Percentiles rank a stretch among this genome's conserved stretches.
phyloP scores from a whole-genome alignment of 371 early-diverging fungal species.

The Actinomucor elegans region DNA sequence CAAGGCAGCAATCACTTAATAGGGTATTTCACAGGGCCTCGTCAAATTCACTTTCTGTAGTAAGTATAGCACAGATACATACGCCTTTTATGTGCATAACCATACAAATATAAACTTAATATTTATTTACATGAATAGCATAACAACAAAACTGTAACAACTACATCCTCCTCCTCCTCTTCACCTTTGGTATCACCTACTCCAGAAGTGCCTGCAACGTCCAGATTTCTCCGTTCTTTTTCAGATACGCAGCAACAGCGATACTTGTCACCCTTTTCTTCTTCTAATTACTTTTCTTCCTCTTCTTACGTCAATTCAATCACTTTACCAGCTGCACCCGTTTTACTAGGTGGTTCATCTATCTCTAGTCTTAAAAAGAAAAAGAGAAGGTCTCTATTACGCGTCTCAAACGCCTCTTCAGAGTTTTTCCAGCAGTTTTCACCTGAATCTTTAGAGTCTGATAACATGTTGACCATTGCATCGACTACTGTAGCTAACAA shows the following conservation, averaged over 20 bases:
- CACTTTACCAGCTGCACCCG: constrained; percentile 15
- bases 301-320: constrained; percentile 13
- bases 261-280: constrained; percentile 8
- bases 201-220: constrained; percentile 1
- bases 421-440: neutral
- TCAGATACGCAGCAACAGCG: neutral
- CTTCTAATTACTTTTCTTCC: constrained; percentile 7
- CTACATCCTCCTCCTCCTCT: constrained; percentile 1
- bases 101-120: too few relatives aligned
- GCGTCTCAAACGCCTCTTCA: neutral
- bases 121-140: too few relatives aligned
- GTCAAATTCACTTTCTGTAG: neutral
- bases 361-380: constrained; percentile 18
- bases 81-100: too few relatives aligned
- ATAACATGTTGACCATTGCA: constrained; percentile 1
- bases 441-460: neutral
- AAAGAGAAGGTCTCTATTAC: constrained; percentile 1
- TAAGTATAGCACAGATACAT: neutral
- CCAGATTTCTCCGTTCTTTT: constrained; percentile 1
- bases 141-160: constrained; percentile 12
- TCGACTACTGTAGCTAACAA: neutral
- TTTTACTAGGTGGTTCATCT: constrained; percentile 10
- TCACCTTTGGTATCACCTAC: constrained; percentile 1
- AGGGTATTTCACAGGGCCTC: neutral
- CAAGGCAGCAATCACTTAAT: constrained; percentile 6